Evolutionary conservation across 2,329 filamentous ascomycete genomes (phyloP).

Genomic region (Pseudovirgaria hyperparasitica): DNA sequence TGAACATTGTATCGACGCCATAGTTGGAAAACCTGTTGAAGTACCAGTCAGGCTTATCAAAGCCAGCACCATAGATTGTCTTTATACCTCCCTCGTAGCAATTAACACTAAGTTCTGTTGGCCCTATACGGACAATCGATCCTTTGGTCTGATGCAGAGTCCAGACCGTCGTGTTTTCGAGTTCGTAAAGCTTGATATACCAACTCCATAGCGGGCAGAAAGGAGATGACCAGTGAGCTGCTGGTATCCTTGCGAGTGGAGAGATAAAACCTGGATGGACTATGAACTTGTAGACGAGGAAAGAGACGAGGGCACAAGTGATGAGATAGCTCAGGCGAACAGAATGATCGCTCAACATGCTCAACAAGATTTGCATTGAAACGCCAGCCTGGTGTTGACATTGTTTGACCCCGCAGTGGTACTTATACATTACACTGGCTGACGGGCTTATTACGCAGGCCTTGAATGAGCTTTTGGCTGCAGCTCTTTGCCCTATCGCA

Average conservation of each 20-base stretch:
- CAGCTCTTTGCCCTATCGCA: too few relatives aligned
- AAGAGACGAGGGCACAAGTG: neutral
- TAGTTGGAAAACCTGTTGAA: constrained; percentile 53
- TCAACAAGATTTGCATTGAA: too few relatives aligned
- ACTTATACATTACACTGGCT: too few relatives aligned
- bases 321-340: too few relatives aligned
- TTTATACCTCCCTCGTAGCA: constrained; percentile 48
- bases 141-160: constrained; percentile 37
- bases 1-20: constrained; percentile 54
- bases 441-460: too few relatives aligned
- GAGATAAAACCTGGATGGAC: constrained; percentile 33
- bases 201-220: constrained; percentile 54
- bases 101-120: constrained; percentile 53
- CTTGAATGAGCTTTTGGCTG: too few relatives aligned
- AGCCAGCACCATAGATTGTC: constrained; percentile 55
- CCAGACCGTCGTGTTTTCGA: constrained; percentile 1
- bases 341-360: too few relatives aligned
- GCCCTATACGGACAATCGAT: constrained; percentile 47
- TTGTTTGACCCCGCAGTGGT: too few relatives aligned
- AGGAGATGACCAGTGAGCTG: constrained; percentile 50
- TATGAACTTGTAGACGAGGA: constrained; percentile 7
- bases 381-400: too few relatives aligned
- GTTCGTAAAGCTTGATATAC: constrained; percentile 40
- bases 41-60: constrained; percentile 58
- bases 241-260: constrained; percentile 50